Conservation (phyloP, 1,284 basidiomycete genomes). For the Cronartium quercuum region DNA sequence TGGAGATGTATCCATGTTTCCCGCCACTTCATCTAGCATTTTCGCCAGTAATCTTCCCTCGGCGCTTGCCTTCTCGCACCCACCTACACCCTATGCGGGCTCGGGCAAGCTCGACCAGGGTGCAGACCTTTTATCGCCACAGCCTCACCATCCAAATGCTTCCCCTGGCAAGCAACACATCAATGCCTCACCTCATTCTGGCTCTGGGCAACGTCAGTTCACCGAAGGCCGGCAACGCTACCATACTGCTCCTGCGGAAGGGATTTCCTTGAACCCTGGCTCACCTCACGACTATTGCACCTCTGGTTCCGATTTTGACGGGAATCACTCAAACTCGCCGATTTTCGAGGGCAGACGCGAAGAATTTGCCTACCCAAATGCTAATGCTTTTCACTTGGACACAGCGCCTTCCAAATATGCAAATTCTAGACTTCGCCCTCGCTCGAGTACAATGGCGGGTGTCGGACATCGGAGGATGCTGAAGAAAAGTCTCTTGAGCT, state of each 20-base stretch:
- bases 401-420: not conserved
- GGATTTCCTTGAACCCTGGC: slow-evolving; percentile 8
- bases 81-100: not conserved
- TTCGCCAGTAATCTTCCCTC: slow-evolving; percentile 3
- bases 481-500: slow-evolving; percentile 2
- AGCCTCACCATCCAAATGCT: not conserved
- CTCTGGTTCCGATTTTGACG: not conserved
- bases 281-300: not conserved
- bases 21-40: not conserved
- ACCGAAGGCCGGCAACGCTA: slow-evolving; percentile 26
- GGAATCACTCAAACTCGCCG: too few relatives aligned
- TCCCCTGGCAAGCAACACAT: not conserved
- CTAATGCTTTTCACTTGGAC: not conserved
- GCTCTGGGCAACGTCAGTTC: not conserved
- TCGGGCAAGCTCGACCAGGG: not conserved
- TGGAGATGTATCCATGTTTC: not conserved
- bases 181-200: not conserved
- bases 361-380: slow-evolving; percentile 1
- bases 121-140: slow-evolving; percentile 1
- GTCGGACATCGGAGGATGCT: not conserved
- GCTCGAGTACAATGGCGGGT: slow-evolving; percentile 33
- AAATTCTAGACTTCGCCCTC: slow-evolving; percentile 14
- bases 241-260: slow-evolving; percentile 24
- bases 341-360: not conserved
- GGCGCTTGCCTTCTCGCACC: slow-evolving; percentile 17